Evolutionary conservation across 1,284 basidiomycete species (phyloP).

Genomic region (Trametes polyzona): DNA sequence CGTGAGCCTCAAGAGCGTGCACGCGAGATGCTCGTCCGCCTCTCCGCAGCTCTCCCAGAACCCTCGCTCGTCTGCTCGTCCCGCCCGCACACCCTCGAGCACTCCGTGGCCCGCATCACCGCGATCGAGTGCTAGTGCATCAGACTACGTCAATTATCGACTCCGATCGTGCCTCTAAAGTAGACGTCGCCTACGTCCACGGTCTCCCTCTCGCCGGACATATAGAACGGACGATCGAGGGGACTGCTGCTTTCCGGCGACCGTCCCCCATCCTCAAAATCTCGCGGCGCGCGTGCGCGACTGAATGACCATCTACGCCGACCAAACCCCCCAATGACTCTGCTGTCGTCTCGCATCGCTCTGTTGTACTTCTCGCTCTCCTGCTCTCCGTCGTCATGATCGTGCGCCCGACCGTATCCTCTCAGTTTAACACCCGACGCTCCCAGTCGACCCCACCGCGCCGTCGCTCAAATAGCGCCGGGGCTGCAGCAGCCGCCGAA

Average conservation of each 20-base stretch:
- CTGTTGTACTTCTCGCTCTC: neutral
- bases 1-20: constrained; percentile 14
- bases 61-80: neutral
- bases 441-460: constrained; percentile 19
- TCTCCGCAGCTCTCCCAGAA: neutral
- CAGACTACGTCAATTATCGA: constrained; percentile 4
- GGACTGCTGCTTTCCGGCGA: neutral
- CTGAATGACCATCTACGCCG: constrained; percentile 17
- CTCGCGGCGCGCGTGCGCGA: neutral
- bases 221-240: constrained; percentile 11
- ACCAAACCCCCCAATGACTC: constrained; percentile 18
- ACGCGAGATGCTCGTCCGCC: constrained; percentile 12
- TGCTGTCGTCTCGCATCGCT: constrained; percentile 3
- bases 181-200: neutral
- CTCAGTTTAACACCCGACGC: constrained; percentile 10
- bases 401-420: constrained; percentile 7
- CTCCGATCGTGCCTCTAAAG: constrained; percentile 14
- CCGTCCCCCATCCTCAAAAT: neutral
- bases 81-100: neutral
- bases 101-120: constrained; percentile 12
- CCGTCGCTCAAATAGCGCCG: constrained; percentile 21
- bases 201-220: neutral
- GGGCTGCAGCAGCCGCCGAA: constrained; percentile 1
- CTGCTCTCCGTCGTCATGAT: constrained; percentile 18
- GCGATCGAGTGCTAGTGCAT: constrained; percentile 20